Evolutionary conservation across 2,329 filamentous ascomycete genomes (phyloP), one percentile per base, ranked within the genome.

Genomic region (Ascochyta viciae-villosae): DNA sequence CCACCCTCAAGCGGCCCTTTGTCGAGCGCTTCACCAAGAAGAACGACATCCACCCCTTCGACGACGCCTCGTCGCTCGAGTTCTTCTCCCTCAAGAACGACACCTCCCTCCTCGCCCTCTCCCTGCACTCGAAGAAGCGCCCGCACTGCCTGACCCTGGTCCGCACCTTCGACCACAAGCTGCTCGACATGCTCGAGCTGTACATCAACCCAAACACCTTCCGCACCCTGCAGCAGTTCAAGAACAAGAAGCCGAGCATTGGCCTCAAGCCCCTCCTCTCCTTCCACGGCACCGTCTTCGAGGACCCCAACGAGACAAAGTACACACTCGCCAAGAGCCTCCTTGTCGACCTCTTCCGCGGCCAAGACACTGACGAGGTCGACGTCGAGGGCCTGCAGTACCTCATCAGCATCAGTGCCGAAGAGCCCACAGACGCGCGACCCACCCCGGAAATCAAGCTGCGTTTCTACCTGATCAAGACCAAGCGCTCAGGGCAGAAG

Each of bases 71-170:
- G 26, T 94, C 90, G 49, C 85, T 98, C 64, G 92, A 97, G 78
- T 99, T 99, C 82, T 93, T 99, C 82, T 89, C 89, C 61, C 88
- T 93, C 74, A 99, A 98, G 82, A 99, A 99, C 79, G 95, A 99
- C 76, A 88, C 91, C 70, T 90, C 88, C 41, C 81, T 97, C 43
- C 84, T 97, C 64, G 84, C 95, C 64, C 96, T 96, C 69, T 93
- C 89, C 48, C 88, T 86, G 75, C 89, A 89, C 77, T 91, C 85
- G 76, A 99, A 98, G 84, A 99, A 98, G 84, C 85, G 95, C n/a
- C 93, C 93, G 5, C 92, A 99, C 77, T 89, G 88, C 60, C 76
- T 99, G 68, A 97, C 92, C 0, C 78, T 98, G 41, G 83, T 89
- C 37, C 87, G 95, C 61, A 90, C 90, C 39, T 98, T 96, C 75